Evolutionary conservation across 495 filamentous ascomycete genomes (phyloP), one percentile per base, ranked within the genome.

Genomic region (Cetradonia linearis): DNA sequence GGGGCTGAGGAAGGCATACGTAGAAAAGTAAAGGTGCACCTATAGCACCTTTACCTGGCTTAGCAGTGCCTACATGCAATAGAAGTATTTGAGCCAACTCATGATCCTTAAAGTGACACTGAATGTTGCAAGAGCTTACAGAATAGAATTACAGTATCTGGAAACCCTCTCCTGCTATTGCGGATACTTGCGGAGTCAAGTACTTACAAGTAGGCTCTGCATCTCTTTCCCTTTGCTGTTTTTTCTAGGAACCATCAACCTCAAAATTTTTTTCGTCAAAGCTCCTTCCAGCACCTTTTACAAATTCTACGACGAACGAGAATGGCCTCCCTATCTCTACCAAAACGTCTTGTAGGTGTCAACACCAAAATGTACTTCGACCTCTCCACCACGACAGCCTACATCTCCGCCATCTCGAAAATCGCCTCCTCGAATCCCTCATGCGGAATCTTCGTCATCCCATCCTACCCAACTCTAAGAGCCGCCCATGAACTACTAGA

Each of bases 331-430:
- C 44, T 63, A 59, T 50, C 38, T 47, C 73, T 82, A 20, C 80
- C 79, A n/a, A 76, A 81, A 62, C 86, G 81, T 60, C 77, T 91
- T 56, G 78, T 94, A 55, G 86, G 87, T 68, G 83, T 91, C 69
- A 87, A 83, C 56, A 79, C 87, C 27, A 92, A 94, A 69, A 88
- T 90, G 83, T 92, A 92, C 77, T 91, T 91, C 71, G 80, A 81
- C 72, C 78, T 83, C 25, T 70, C 79, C 23, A 74, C 74, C 58
- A 91, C 89, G 16, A 72, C 75, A 56, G 64, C 73, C 49, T 94
- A 89, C 74, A 73, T 86, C 61, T 68, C 73, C 47, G 72, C 74
- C 58, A 73, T 91, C 42, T 77, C 76, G 56, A 44, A 64, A 47
- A 70, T 72, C 67, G 59, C 70, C 61, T 34, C 56, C 40, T 46